Conservation (phyloP, 1,284 basidiomycete species). For the Cystobasidium sp. region DNA sequence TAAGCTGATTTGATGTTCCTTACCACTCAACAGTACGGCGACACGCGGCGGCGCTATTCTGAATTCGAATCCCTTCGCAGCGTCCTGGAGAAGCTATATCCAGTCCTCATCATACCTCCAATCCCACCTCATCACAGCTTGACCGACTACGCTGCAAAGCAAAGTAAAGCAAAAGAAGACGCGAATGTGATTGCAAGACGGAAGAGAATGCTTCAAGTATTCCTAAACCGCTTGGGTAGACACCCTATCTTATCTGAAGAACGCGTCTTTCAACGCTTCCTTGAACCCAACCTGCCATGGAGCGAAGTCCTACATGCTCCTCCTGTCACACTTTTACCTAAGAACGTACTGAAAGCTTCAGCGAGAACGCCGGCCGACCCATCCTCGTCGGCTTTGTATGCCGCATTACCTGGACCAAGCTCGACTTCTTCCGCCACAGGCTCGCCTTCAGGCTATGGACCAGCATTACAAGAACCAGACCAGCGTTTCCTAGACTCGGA, state of each 20-base stretch:
- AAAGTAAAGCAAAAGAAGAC: constrained; percentile 95
- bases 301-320: constrained; percentile 90
- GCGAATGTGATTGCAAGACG: constrained; percentile 86
- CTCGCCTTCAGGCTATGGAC: constrained; percentile 54
- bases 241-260: constrained; percentile 94
- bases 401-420: constrained; percentile 83
- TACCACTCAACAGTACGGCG: constrained; percentile 65
- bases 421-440: constrained; percentile 60
- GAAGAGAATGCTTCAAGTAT: constrained; percentile 93
- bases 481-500: constrained; percentile 96
- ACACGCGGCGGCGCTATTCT: constrained; percentile 89
- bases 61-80: constrained; percentile 93
- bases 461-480: constrained; percentile 83
- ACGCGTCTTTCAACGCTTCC: constrained; percentile 90
- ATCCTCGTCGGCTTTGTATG: constrained; percentile 73
- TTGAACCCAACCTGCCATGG: constrained; percentile 96
- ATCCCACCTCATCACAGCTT: constrained; percentile 97
- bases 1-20: neutral
- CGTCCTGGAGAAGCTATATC: constrained; percentile 84
- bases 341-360: constrained; percentile 93
- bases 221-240: constrained; percentile 82
- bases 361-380: constrained; percentile 90
- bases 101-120: constrained; percentile 94
- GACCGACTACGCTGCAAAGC: constrained; percentile 95
- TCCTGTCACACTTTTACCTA: constrained; percentile 85